Percentiles rank a stretch among this genome's conserved stretches.
Evolutionary conservation across 257 asterid species (phyloP).

Genomic region (Jaltomata sinuosa): DNA sequence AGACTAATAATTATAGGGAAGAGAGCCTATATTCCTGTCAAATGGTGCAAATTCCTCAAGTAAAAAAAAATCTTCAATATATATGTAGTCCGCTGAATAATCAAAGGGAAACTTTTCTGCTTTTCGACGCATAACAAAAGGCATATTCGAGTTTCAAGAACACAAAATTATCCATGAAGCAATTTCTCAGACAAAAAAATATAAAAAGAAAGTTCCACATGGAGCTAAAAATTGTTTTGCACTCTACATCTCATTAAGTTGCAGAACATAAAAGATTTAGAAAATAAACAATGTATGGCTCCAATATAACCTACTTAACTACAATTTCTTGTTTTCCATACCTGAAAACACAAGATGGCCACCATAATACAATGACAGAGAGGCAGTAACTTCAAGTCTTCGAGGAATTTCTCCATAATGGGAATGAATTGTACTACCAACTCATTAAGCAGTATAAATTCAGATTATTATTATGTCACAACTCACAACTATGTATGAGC

Average conservation of each 20-base stretch:
- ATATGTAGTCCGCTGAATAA: background rate
- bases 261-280: background rate
- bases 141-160: background rate
- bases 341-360: background rate
- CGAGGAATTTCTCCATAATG: background rate
- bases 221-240: background rate
- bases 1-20: background rate
- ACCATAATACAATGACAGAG: background rate
- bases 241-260: background rate
- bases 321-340: background rate
- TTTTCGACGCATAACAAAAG: background rate
- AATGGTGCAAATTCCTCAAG: background rate
- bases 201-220: background rate
- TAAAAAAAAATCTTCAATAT: background rate
- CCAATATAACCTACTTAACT: background rate
- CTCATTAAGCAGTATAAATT: background rate
- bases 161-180: background rate
- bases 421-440: background rate
- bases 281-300: background rate
- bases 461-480: background rate
- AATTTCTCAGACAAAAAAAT: background rate
- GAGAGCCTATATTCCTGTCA: background rate
- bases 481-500: background rate
- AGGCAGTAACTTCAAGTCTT: background rate
- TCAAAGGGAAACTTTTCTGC: background rate